phyloP scores from a whole-genome alignment of 1,284 basidiomycete species.

The Trichosporon inkin region DNA sequence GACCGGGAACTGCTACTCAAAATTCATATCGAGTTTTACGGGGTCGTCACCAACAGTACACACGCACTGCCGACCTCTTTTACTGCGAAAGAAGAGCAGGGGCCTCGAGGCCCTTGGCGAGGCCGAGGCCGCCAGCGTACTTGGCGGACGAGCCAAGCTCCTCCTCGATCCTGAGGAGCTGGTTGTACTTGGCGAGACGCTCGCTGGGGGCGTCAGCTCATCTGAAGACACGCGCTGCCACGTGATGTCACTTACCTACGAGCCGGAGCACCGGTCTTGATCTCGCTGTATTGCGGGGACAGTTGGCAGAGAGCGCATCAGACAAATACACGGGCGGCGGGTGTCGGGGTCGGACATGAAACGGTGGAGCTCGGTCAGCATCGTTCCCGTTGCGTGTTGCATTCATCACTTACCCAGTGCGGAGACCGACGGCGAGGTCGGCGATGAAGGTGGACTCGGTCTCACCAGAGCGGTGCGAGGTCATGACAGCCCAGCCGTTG shows the following conservation, averaged over 20 bases:
- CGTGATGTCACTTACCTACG: background rate
- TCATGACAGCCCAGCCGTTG: conserved; percentile 98
- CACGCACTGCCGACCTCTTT: background rate
- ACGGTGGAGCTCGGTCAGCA: background rate
- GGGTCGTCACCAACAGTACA: conserved; percentile 1
- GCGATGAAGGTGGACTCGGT: conserved; percentile 95
- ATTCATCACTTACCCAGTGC: conserved; percentile 50
- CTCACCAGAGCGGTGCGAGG: conserved; percentile 97
- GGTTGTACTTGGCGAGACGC: conserved; percentile 59
- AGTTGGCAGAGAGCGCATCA: too few relatives aligned
- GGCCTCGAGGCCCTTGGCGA: conserved; percentile 67
- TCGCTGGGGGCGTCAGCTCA: background rate
- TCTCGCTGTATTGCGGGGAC: conserved; percentile 2
- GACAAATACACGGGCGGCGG: too few relatives aligned
- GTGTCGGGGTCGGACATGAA: too few relatives aligned
- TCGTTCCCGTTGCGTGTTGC: background rate
- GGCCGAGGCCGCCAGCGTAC: conserved; percentile 73
- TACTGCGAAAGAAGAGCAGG: conserved; percentile 59
- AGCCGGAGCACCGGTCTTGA: conserved; percentile 13
- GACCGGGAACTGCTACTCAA: conserved; percentile 1
- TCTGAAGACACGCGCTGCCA: too few relatives aligned
- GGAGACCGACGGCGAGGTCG: conserved; percentile 91
- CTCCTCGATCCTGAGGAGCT: conserved; percentile 86
- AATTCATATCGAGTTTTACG: conserved; percentile 6
- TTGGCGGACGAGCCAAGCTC: conserved; percentile 62